Evolutionary conservation across 768 basidiomycete species (phyloP).

Genomic region (Mycena albidolilacea): DNA sequence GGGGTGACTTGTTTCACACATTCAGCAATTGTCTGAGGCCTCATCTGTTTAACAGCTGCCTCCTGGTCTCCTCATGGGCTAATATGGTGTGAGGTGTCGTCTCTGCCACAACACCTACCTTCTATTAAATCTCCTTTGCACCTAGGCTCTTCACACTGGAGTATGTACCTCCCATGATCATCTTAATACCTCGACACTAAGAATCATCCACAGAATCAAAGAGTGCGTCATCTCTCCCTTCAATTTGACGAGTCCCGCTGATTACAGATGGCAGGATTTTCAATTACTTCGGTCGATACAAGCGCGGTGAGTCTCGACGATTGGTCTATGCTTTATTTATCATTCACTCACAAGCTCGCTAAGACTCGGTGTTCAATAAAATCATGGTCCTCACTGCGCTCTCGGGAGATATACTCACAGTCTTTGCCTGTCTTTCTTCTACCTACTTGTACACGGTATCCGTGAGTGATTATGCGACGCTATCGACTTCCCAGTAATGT

Average conservation of each 20-base stretch:
- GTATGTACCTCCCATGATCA: neutral
- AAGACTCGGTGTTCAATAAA: conserved; percentile 7
- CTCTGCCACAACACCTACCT: neutral
- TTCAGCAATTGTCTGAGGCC: too few species aligned
- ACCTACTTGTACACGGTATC: conserved; percentile 20
- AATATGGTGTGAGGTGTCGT: conserved; percentile 9
- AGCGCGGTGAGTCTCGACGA: too few species aligned
- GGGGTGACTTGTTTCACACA: too few species aligned
- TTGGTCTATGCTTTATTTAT: too few species aligned
- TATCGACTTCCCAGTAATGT: neutral
- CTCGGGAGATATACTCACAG: conserved; percentile 8
- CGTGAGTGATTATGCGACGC: conserved; percentile 1
- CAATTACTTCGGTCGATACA: too few species aligned
- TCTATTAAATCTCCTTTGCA: neutral
- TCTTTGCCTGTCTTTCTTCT: conserved; percentile 10
- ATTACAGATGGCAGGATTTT: conserved; percentile 3
- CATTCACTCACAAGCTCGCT: too few species aligned
- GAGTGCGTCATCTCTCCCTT: neutral
- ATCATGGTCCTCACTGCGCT: neutral
- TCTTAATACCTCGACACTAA: too few species aligned
- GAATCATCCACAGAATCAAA: too few species aligned
- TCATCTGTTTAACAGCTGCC: conserved; percentile 9
- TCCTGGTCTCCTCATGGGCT: conserved; percentile 15
- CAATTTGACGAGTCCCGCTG: neutral
- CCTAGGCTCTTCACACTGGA: conserved; percentile 18